Evolutionary conservation across 805 yeast species (phyloP).

Genomic region (Naumovozyma baii): DNA sequence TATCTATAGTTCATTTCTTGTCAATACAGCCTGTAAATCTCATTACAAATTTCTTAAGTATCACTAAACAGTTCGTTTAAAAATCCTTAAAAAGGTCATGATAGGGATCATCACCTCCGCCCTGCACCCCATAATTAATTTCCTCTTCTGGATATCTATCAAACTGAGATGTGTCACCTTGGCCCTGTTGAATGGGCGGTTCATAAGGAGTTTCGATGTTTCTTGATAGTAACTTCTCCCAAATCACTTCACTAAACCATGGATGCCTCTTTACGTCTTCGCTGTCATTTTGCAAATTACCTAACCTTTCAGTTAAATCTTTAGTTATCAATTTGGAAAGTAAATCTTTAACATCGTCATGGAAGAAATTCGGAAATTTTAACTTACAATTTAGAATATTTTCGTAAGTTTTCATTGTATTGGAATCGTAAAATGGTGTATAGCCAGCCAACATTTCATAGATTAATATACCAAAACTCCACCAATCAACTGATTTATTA

Average conservation of each 20-base stretch:
- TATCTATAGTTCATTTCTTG: no score
- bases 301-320: slow-evolving; percentile 73
- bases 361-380: slow-evolving; percentile 64
- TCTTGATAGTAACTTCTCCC: slow-evolving; percentile 77
- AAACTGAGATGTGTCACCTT: slow-evolving; percentile 77
- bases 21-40: no score
- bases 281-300: slow-evolving; percentile 76
- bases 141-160: slow-evolving; percentile 72
- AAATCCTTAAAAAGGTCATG: slow-evolving; percentile 48
- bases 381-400: slow-evolving; percentile 74
- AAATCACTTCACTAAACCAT: slow-evolving; percentile 85
- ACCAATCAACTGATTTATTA: slow-evolving; percentile 92
- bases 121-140: slow-evolving; percentile 60
- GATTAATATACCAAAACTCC: slow-evolving; percentile 87
- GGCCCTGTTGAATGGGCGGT: slow-evolving; percentile 85
- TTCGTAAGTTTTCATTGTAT: slow-evolving; percentile 90
- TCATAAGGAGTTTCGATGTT: slow-evolving; percentile 93
- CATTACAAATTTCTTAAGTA: background rate
- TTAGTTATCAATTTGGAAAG: slow-evolving; percentile 63
- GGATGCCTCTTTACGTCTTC: slow-evolving; percentile 76
- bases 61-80: slow-evolving; percentile 16
- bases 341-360: slow-evolving; percentile 68
- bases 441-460: slow-evolving; percentile 92
- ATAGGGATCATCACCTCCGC: slow-evolving; percentile 47
- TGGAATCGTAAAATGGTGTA: slow-evolving; percentile 86